Conservation (phyloP, 2,329 filamentous ascomycete species). For the Lecanosticta acicola region DNA sequence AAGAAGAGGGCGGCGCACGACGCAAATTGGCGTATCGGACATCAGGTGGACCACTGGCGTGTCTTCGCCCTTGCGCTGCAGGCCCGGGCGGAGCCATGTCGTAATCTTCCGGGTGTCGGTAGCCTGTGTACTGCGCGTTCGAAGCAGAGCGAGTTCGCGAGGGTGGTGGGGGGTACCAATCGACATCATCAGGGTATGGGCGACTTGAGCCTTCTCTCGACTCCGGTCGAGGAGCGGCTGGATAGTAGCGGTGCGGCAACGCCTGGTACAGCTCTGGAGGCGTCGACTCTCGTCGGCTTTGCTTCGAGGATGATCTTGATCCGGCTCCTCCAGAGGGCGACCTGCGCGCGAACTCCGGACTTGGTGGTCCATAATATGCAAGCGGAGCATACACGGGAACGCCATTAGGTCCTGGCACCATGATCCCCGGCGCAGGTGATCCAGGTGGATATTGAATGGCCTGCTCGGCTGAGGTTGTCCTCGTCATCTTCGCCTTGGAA, state of each 20-base stretch:
- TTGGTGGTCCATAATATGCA: slow-evolving; percentile 27
- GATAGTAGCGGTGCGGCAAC: slow-evolving; percentile 24
- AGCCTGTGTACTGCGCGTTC: slow-evolving; percentile 29
- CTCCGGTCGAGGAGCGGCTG: slow-evolving; percentile 26
- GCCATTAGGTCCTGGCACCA: slow-evolving; percentile 46
- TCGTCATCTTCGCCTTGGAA: slow-evolving; percentile 29
- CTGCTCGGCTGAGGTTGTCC: slow-evolving; percentile 26
- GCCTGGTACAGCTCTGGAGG: slow-evolving; percentile 24
- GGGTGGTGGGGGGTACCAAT: slow-evolving; percentile 31
- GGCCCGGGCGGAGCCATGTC: slow-evolving; percentile 30
- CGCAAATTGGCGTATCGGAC: slow-evolving; percentile 31
- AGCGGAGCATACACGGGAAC: slow-evolving; percentile 39
- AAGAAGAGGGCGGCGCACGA: slow-evolving; percentile 23
- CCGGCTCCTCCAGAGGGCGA: slow-evolving; percentile 3
- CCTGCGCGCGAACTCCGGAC: slow-evolving; percentile 16
- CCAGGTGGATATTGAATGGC: slow-evolving; percentile 14
- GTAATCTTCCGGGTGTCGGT: slow-evolving; percentile 35
- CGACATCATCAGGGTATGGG: slow-evolving; percentile 45
- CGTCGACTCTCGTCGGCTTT: slow-evolving; percentile 28
- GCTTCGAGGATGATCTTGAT: slow-evolving; percentile 23
- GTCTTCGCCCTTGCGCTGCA: slow-evolving; percentile 31
- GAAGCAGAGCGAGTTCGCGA: slow-evolving; percentile 38
- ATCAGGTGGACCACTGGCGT: slow-evolving; percentile 33
- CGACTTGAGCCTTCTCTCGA: slow-evolving; percentile 36
- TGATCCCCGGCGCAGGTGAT: slow-evolving; percentile 39